phyloP scores from a whole-genome alignment of 2,329 filamentous ascomycete species.

The Xylaria sp. region DNA sequence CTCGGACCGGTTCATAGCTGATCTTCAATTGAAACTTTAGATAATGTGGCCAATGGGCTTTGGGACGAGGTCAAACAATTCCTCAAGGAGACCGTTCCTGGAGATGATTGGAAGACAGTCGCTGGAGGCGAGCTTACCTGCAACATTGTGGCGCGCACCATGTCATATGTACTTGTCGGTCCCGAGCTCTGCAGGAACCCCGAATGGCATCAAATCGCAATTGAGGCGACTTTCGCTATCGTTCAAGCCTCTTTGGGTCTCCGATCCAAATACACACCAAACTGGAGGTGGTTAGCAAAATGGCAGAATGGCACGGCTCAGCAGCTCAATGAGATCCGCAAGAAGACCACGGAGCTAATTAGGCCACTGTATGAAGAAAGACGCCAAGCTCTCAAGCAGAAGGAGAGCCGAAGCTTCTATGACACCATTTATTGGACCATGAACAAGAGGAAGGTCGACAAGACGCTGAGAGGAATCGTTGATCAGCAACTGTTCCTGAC shows the following conservation, averaged over 20 bases:
- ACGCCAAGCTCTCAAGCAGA: background rate
- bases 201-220: conserved; percentile 29
- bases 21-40: conserved; percentile 9
- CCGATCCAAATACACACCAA: conserved; percentile 24
- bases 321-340: conserved; percentile 12
- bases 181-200: conserved; percentile 27
- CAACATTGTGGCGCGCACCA: conserved; percentile 23
- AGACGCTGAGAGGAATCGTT: conserved; percentile 9
- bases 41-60: conserved; percentile 13
- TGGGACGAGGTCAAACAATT: conserved; percentile 12
- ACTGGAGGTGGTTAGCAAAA: conserved; percentile 26
- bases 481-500: conserved; percentile 34
- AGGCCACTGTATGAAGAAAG: conserved; percentile 23
- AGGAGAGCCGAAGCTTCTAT: conserved; percentile 1
- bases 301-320: conserved; percentile 18
- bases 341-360: conserved; percentile 19
- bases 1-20: conserved; percentile 9
- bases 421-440: conserved; percentile 32
- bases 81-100: conserved; percentile 14
- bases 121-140: conserved; percentile 14
- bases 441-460: conserved; percentile 8
- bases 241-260: conserved; percentile 25
- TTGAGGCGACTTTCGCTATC: conserved; percentile 26
- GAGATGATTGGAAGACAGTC: conserved; percentile 14
- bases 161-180: conserved; percentile 32